Evolutionary conservation across 2,329 filamentous ascomycete species (phyloP).

Genomic region (Raffaelea arxii): DNA sequence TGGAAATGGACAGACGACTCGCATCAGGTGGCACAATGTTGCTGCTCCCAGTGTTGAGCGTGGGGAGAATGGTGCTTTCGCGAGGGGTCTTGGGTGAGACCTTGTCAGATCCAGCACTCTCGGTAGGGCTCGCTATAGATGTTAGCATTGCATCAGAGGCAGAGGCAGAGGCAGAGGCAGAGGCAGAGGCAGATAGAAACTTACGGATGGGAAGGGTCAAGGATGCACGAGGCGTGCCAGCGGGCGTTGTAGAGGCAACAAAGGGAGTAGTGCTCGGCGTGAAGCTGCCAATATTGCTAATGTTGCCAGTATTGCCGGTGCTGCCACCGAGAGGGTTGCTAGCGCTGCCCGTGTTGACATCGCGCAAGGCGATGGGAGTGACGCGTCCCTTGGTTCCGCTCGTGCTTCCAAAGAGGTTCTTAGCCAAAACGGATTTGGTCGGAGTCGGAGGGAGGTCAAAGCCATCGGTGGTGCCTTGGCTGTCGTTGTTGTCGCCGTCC

Average conservation of each 20-base stretch:
- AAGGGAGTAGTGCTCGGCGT: neutral
- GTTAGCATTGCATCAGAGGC: no score
- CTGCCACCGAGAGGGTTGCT: no score
- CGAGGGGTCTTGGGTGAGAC: conserved; percentile 68
- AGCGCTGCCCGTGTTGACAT: neutral
- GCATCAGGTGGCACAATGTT: conserved; percentile 64
- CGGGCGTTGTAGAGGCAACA: neutral
- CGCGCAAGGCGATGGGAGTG: conserved; percentile 13
- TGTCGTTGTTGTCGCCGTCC: conserved; percentile 55
- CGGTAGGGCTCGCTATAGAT: conserved; percentile 53
- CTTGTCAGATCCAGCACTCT: conserved; percentile 37
- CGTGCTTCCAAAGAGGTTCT: conserved; percentile 22
- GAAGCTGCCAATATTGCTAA: no score
- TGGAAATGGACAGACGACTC: conserved; percentile 74
- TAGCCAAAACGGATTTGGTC: conserved; percentile 56
- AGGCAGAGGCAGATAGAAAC: no score
- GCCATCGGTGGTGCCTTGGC: conserved; percentile 35
- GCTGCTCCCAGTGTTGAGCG: conserved; percentile 1
- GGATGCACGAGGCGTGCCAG: no score
- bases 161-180: no score
- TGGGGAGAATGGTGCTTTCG: conserved; percentile 36
- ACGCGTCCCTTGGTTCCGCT: conserved; percentile 8
- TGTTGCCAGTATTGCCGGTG: no score
- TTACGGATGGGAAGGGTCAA: no score
- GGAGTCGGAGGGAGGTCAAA: conserved; percentile 82